A percentile compares a stretch with the other conserved stretches of the same genome.
These are phyloP conservation scores for Copromyces sp. DNA, from an alignment of 495 filamentous ascomycete genomes.

Conservation along the genomic window DNA sequence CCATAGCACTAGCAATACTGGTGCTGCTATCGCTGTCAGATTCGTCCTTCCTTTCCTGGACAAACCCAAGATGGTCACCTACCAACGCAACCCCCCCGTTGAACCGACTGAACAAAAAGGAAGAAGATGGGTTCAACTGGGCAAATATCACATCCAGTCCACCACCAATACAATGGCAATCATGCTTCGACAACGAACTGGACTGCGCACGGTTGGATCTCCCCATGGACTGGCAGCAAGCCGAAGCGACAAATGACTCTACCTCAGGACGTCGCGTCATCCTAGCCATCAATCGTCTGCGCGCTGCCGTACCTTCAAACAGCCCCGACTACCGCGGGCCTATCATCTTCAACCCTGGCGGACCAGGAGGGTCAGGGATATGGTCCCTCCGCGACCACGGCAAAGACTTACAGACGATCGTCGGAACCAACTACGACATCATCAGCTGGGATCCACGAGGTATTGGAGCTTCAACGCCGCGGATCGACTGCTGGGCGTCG, in stretches of 20 bases:
- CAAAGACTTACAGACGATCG: constrained; percentile 31
- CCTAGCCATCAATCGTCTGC: constrained; percentile 37
- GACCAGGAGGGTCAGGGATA: constrained; percentile 41
- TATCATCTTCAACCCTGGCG: constrained; percentile 44
- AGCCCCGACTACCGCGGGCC: constrained; percentile 31
- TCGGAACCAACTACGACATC: constrained; percentile 39
- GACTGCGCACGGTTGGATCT: constrained; percentile 34
- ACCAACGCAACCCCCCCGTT: not conserved
- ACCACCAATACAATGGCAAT: constrained; percentile 22
- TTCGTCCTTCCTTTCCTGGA: not conserved
- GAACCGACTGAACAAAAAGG: not conserved
- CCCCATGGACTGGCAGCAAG: constrained; percentile 37
- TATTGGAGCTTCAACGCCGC: constrained; percentile 31
- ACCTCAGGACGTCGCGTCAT: constrained; percentile 15
- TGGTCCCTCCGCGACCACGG: constrained; percentile 28
- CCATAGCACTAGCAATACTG: not conserved
- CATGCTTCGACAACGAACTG: constrained; percentile 19
- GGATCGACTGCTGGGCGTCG: constrained; percentile 33
- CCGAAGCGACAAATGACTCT: not conserved
- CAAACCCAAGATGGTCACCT: not conserved
- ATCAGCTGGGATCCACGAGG: constrained; percentile 43
- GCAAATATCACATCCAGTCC: constrained; percentile 23
- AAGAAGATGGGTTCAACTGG: constrained; percentile 13
- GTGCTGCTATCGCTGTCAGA: not conserved
- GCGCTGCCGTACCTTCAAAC: constrained; percentile 21